Evolutionary conservation across 495 filamentous ascomycete species (phyloP), one percentile per base, ranked within the genome.

Genomic region (Tuber borchii): DNA sequence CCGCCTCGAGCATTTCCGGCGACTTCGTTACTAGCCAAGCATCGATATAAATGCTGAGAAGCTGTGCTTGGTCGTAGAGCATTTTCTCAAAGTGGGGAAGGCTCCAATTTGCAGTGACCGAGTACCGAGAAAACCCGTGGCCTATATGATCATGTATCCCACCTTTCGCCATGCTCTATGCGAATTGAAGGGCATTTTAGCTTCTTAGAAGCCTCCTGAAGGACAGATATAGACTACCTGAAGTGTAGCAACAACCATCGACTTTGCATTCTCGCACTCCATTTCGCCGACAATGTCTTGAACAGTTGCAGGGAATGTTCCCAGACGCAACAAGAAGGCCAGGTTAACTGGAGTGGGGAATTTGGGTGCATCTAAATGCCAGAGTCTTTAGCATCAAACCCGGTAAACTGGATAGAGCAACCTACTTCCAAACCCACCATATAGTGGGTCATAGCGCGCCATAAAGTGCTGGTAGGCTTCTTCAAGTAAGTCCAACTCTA

Each of bases 61-160:
- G 88, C 77, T 97, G 91, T 12, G 92, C 93, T 79, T 99, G 95
- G 82, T 98, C 96, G 74, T 95, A 94, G 4, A 97, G 89, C 93
- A 99, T 97, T 87, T 99, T 99, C 85, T 99, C 95, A 81, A 99
- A 99, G 81, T 97, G 94, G 39, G 95, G 95, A 61, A 99, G 84
- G 73, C 89, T 90, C 95, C 95, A 99, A 83, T 97, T 91, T 40
- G 88, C 85, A 9, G 95, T 98, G 10, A 97, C 91, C 51, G 93
- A 96, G 79, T 97, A 97, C 70, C 95, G 87, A 71, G 93, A 89
- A 82, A 98, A 97, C 6, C 95, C 95, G 81, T 91, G 89, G 4
- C 95, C 96, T 76, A 98, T 90, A 77, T 99, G 95, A 81, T 99
- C 95, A 73, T 93, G 90, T 75, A 98, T 92, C 4, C 93, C 96